These are phyloP conservation scores for Catharanthus roseus DNA, from an alignment of 257 asterid species.

Conservation along the genomic window DNA sequence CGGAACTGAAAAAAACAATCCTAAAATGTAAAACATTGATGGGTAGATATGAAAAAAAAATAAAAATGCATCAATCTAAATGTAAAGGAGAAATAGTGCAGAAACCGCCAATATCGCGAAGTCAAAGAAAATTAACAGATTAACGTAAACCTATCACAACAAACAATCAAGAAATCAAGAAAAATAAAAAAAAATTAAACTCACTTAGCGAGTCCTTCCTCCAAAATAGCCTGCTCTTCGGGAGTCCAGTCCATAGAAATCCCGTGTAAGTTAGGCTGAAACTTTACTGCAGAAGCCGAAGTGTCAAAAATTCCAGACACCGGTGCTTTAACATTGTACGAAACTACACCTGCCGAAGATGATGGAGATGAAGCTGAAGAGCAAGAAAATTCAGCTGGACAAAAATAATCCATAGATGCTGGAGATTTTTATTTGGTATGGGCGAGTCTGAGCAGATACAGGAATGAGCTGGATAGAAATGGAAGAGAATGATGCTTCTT, in stretches of 20 bases:
- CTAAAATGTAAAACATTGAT: too few species aligned
- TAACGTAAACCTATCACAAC: neutral
- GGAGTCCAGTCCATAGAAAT: conserved; percentile 87
- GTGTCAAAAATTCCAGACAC: conserved; percentile 19
- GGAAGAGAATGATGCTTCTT: neutral
- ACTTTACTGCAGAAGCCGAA: conserved; percentile 37
- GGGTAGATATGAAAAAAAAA: too few species aligned
- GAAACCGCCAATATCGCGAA: neutral
- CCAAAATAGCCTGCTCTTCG: conserved; percentile 66
- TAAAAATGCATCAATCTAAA: too few species aligned
- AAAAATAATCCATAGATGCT: neutral
- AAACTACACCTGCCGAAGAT: neutral
- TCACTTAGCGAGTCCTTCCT: conserved; percentile 63
- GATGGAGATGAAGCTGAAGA: conserved; percentile 5
- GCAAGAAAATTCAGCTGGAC: conserved; percentile 3
- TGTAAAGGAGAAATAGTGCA: neutral
- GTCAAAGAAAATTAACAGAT: neutral
- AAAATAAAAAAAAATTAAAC: conserved; percentile 16
- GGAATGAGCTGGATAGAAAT: conserved; percentile 2
- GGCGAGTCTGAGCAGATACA: too few species aligned
- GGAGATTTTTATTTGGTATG: neutral
- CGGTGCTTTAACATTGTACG: conserved; percentile 14
- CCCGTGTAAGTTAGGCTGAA: conserved; percentile 56
- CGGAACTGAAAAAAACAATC: too few species aligned
- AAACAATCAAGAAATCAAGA: neutral